Conservation (phyloP, 805 yeast species). For the Hanseniaspora mollemarum region DNA sequence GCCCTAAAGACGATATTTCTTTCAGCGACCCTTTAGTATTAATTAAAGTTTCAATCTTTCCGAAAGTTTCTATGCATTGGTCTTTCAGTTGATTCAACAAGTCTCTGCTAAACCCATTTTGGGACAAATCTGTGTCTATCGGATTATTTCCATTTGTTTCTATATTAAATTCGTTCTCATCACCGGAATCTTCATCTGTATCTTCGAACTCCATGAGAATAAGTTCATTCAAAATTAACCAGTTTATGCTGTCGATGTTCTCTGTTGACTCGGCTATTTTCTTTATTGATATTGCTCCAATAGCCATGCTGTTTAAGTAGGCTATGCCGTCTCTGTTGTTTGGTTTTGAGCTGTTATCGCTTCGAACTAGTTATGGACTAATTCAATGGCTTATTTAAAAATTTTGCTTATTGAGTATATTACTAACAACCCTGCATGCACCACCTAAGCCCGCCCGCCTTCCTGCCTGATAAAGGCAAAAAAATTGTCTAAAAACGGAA, state of each 20-base stretch:
- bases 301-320: too few relatives aligned
- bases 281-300: not conserved
- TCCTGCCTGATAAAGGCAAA: too few relatives aligned
- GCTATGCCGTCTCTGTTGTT: too few relatives aligned
- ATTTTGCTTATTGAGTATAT: too few relatives aligned
- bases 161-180: slow-evolving; percentile 47
- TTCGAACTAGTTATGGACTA: too few relatives aligned
- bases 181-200: slow-evolving; percentile 40
- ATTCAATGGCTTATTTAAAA: too few relatives aligned
- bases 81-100: slow-evolving; percentile 76
- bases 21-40: slow-evolving; percentile 32
- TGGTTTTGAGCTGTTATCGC: too few relatives aligned
- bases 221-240: slow-evolving; percentile 79
- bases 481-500: too few relatives aligned
- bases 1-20: slow-evolving; percentile 67
- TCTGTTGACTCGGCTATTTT: slow-evolving; percentile 17
- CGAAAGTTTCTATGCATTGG: slow-evolving; percentile 74
- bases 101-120: slow-evolving; percentile 47
- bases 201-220: slow-evolving; percentile 94
- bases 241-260: slow-evolving; percentile 58
- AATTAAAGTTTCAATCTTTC: slow-evolving; percentile 37
- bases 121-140: slow-evolving; percentile 2
- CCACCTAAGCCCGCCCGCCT: too few relatives aligned
- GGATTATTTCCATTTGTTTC: not conserved
- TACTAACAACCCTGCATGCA: too few relatives aligned